Evolutionary conservation across 495 filamentous ascomycete species (phyloP).

Genomic region (Penicillium samsonianum): DNA sequence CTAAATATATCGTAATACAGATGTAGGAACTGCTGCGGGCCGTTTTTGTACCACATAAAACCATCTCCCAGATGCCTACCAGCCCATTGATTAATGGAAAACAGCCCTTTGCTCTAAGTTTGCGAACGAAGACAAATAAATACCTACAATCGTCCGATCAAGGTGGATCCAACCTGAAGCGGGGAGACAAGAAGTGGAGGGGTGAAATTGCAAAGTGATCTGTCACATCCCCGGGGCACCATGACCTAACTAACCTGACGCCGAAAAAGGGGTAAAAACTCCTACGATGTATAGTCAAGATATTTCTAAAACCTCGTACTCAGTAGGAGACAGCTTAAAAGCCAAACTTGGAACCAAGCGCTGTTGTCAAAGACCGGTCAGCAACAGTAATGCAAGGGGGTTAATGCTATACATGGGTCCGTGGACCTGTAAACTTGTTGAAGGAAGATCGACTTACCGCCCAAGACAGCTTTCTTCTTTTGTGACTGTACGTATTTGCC

Average conservation of each 20-base stretch:
- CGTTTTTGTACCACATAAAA: not conserved
- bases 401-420: not conserved
- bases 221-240: not conserved
- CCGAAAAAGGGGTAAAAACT: not conserved
- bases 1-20: not conserved
- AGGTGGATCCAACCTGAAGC: not conserved
- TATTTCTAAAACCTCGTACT: not conserved
- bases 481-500: constrained; percentile 81
- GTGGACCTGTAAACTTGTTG: too few species aligned
- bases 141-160: not conserved
- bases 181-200: not conserved
- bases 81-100: not conserved
- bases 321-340: constrained; percentile 22
- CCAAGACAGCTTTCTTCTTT: constrained; percentile 79
- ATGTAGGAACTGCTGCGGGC: not conserved
- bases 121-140: not conserved
- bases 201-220: constrained; percentile 1
- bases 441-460: constrained; percentile 45
- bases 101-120: not conserved
- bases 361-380: constrained; percentile 31
- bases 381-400: constrained; percentile 29
- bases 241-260: not conserved
- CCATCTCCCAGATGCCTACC: not conserved
- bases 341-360: constrained; percentile 48
- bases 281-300: not conserved